These are phyloP conservation scores for Aspergillus amoenus DNA, from an alignment of 2,329 filamentous ascomycete genomes.

Conservation along the genomic window DNA sequence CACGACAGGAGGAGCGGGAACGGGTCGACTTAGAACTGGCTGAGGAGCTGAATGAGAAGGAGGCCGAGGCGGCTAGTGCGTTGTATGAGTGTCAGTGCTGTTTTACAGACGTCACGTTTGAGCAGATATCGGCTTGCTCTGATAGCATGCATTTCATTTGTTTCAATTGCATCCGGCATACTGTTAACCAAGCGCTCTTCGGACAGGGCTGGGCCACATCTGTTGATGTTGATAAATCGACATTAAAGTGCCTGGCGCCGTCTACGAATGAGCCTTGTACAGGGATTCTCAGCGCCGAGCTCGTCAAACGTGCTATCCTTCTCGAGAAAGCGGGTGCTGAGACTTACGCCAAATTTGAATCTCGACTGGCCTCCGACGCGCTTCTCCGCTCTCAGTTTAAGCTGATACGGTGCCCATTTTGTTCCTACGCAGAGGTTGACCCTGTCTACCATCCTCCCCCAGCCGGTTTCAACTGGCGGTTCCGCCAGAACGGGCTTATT, in stretches of 20 bases:
- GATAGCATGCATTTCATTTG: slow-evolving; percentile 46
- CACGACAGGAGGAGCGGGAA: slow-evolving; percentile 37
- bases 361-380: slow-evolving; percentile 73
- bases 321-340: slow-evolving; percentile 69
- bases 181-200: slow-evolving; percentile 83
- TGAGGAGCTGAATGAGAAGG: slow-evolving; percentile 42
- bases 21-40: slow-evolving; percentile 39
- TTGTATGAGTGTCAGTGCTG: slow-evolving; percentile 52
- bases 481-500: slow-evolving; percentile 57
- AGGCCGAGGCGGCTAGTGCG: slow-evolving; percentile 42
- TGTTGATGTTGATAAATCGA: slow-evolving; percentile 70
- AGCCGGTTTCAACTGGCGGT: slow-evolving; percentile 54
- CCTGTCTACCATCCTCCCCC: slow-evolving; percentile 64
- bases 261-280: slow-evolving; percentile 65
- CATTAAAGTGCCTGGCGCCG: slow-evolving; percentile 80
- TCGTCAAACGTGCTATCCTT: slow-evolving; percentile 71
- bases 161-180: slow-evolving; percentile 75
- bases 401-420: slow-evolving; percentile 84
- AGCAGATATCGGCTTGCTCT: slow-evolving; percentile 49
- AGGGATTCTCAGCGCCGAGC: slow-evolving; percentile 68
- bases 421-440: slow-evolving; percentile 85
- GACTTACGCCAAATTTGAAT: slow-evolving; percentile 72
- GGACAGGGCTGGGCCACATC: slow-evolving; percentile 88
- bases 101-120: slow-evolving; percentile 48
- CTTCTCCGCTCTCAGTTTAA: slow-evolving; percentile 72